A percentile compares a stretch with the other conserved stretches of the same genome.
Conservation (phyloP, 108 stramenopile genomes). For the Pelagomonas calceolata region DNA sequence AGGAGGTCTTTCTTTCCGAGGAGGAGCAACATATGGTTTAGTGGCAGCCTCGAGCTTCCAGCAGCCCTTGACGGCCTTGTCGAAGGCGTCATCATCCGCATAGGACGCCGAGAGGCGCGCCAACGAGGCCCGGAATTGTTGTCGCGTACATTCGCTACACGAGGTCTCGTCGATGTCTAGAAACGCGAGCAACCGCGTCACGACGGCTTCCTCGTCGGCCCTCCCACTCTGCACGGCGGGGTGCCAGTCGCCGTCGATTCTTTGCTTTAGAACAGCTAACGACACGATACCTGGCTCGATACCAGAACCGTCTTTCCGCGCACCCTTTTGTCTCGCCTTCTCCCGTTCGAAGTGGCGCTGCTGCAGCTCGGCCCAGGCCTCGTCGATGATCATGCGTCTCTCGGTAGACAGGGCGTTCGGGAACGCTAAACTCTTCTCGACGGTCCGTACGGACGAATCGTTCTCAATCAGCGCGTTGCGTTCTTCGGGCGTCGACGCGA, state of each 20-base stretch:
- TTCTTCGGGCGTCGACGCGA: neutral
- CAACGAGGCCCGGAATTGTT: neutral
- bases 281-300: neutral
- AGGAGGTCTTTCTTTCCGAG: neutral
- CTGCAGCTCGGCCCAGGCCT: neutral
- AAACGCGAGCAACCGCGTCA: neutral
- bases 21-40: neutral
- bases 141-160: neutral
- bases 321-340: neutral
- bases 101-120: neutral
- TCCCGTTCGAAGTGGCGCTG: neutral
- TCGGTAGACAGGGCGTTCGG: neutral
- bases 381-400: neutral
- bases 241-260: slow-evolving; percentile 1
- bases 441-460: neutral
- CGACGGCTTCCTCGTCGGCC: neutral
- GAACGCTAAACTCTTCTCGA: neutral
- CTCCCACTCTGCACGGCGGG: neutral
- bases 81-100: neutral
- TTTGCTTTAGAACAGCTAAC: neutral
- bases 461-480: neutral
- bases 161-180: neutral
- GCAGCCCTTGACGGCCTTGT: neutral
- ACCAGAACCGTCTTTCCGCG: neutral
- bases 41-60: neutral